These are phyloP conservation scores for Beauveria sp. DNA, from an alignment of 2,329 filamentous ascomycete species.

Conservation along the genomic window DNA sequence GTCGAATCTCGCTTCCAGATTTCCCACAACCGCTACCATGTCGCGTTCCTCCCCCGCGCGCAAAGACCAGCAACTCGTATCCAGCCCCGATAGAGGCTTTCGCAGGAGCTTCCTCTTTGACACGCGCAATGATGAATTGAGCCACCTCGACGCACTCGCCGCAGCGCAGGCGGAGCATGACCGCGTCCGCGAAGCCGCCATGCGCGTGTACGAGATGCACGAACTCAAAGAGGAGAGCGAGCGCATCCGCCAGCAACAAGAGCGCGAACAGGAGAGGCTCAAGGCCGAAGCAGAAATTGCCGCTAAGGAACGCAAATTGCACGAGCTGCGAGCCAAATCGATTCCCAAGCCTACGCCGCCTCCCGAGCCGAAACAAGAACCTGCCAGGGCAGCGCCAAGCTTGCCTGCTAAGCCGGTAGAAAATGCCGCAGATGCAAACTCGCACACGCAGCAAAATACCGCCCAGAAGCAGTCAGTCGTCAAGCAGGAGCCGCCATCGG, in stretches of 20 bases:
- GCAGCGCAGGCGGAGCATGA: conserved; percentile 60
- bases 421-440: conserved; percentile 1
- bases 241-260: conserved; percentile 36
- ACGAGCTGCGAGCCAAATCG: conserved; percentile 37
- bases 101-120: conserved; percentile 55
- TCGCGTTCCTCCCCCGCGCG: conserved; percentile 35
- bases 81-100: conserved; percentile 37
- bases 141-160: conserved; percentile 58
- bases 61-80: conserved; percentile 27
- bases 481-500: conserved; percentile 6
- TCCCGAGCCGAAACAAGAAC: conserved; percentile 11
- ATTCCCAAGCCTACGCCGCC: conserved; percentile 34
- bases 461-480: background rate
- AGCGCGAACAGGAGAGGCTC: conserved; percentile 38
- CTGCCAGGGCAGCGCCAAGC: conserved; percentile 10
- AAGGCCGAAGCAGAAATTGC: conserved; percentile 35
- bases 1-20: background rate
- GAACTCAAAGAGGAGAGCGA: conserved; percentile 37
- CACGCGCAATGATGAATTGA: conserved; percentile 53
- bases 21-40: conserved; percentile 24
- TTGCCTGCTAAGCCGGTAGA: conserved; percentile 10
- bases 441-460: background rate
- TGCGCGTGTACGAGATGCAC: conserved; percentile 40
- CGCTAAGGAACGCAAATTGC: conserved; percentile 40
- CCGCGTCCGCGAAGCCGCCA: conserved; percentile 46